Percentiles rank a stretch among this genome's conserved stretches.
Evolutionary conservation across 1,284 basidiomycete species (phyloP).

Genomic region (Tilletia setariae): DNA sequence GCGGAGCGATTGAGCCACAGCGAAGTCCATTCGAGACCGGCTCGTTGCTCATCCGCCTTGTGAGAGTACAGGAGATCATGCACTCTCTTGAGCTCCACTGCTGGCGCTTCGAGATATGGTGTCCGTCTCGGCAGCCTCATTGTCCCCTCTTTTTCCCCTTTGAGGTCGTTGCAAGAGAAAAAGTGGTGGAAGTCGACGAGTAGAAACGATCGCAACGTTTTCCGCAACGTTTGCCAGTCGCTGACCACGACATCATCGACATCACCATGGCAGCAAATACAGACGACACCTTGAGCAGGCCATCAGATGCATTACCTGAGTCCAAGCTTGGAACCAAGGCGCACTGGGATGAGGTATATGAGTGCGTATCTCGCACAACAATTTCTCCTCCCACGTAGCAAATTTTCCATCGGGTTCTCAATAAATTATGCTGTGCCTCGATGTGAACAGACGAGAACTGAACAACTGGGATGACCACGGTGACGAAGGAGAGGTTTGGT

Average conservation of each 20-base stretch:
- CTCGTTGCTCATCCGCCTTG: constrained; percentile 16
- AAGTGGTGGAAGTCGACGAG: too few species aligned
- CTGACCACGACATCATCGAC: too few species aligned
- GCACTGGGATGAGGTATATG: constrained; percentile 50
- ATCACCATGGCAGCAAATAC: too few species aligned
- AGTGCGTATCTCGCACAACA: not conserved
- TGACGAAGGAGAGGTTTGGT: constrained; percentile 88
- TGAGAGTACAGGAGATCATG: constrained; percentile 32
- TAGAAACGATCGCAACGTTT: too few species aligned
- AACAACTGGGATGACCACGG: constrained; percentile 73
- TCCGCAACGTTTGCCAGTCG: too few species aligned
- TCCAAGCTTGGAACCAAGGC: constrained; percentile 70
- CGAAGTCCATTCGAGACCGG: constrained; percentile 32
- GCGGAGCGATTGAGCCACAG: constrained; percentile 46
- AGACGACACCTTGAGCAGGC: too few species aligned
- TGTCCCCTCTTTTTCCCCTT: not conserved
- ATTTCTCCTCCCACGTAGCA: not conserved
- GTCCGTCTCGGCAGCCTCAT: constrained; percentile 37
- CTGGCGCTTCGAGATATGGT: constrained; percentile 30
- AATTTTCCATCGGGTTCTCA: not conserved
- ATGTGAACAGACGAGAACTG: constrained; percentile 70
- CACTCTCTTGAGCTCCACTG: constrained; percentile 30
- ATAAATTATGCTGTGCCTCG: too few species aligned
- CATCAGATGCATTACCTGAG: constrained; percentile 35
- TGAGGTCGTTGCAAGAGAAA: too few species aligned